Evolutionary conservation across 805 yeast genomes (phyloP).

Genomic region (Kurtzmaniella cleridarum): DNA sequence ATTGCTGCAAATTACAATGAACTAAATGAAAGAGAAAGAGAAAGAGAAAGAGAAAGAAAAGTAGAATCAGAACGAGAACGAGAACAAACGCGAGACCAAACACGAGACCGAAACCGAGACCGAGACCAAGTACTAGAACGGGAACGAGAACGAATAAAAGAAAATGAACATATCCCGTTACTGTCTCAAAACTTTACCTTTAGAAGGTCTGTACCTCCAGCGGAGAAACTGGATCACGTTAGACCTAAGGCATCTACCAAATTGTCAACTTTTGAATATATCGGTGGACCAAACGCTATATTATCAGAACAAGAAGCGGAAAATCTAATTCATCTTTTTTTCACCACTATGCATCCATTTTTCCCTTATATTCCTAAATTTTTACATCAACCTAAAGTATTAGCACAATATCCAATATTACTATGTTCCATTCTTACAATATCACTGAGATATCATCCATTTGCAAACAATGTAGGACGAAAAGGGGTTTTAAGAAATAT

Average conservation of each 20-base stretch:
- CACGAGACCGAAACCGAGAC: too few species aligned
- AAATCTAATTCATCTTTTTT: slow-evolving; percentile 54
- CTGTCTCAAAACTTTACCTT: background rate
- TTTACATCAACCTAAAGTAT: slow-evolving; percentile 56
- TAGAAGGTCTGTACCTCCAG: slow-evolving; percentile 35
- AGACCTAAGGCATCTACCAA: slow-evolving; percentile 44
- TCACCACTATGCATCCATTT: slow-evolving; percentile 78
- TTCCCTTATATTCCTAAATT: slow-evolving; percentile 83
- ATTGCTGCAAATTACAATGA: too few species aligned
- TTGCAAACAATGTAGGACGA: slow-evolving; percentile 33
- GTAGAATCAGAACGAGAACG: background rate
- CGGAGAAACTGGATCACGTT: slow-evolving; percentile 34
- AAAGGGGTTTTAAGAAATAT: slow-evolving; percentile 42
- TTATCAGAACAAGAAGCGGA: slow-evolving; percentile 61
- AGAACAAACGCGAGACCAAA: background rate
- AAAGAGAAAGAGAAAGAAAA: too few species aligned
- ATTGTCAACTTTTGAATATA: slow-evolving; percentile 59
- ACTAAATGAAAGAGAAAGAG: background rate
- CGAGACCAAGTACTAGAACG: background rate
- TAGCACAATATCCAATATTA: slow-evolving; percentile 77
- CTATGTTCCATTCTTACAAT: slow-evolving; percentile 78
- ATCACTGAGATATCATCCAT: slow-evolving; percentile 68
- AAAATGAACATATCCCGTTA: background rate
- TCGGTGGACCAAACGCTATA: slow-evolving; percentile 50
- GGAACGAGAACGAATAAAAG: background rate